Conservation (phyloP, 139 green algal genomes). For the Picochlorum sp. region DNA sequence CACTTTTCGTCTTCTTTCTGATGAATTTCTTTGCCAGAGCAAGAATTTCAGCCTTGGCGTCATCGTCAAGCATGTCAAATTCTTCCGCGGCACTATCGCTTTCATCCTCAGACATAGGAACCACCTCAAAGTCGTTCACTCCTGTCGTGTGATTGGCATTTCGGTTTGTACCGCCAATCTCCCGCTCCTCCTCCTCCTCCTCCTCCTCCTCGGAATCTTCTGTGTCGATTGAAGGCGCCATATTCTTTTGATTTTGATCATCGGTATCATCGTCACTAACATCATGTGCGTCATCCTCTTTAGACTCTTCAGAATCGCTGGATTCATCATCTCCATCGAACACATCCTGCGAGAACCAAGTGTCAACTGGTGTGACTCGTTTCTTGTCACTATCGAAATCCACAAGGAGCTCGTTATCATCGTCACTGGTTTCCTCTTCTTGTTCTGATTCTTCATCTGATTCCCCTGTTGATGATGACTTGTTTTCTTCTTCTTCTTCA, state of each 20-base stretch:
- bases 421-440: neutral
- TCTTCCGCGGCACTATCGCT: conserved; percentile 41
- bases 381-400: neutral
- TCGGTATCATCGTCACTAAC: no score
- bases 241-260: neutral
- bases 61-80: conserved; percentile 31
- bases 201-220: conserved; percentile 6
- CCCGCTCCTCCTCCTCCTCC: conserved; percentile 13
- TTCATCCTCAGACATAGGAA: conserved; percentile 22
- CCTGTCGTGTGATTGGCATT: neutral
- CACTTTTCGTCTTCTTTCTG: conserved; percentile 56
- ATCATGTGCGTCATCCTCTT: neutral
- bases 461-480: conserved; percentile 5
- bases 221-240: neutral
- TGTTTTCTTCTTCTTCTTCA: conserved; percentile 17
- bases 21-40: conserved; percentile 82
- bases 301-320: neutral
- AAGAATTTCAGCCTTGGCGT: conserved; percentile 56
- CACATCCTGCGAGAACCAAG: conserved; percentile 4
- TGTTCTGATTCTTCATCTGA: conserved; percentile 2
- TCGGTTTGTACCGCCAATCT: neutral
- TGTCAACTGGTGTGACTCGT: conserved; percentile 11
- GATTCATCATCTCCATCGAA: conserved; percentile 26
- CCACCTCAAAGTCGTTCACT: conserved; percentile 37
- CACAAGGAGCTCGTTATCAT: neutral